phyloP scores from a whole-genome alignment of 139 green algal genomes.

The Tetraselmis striata region DNA sequence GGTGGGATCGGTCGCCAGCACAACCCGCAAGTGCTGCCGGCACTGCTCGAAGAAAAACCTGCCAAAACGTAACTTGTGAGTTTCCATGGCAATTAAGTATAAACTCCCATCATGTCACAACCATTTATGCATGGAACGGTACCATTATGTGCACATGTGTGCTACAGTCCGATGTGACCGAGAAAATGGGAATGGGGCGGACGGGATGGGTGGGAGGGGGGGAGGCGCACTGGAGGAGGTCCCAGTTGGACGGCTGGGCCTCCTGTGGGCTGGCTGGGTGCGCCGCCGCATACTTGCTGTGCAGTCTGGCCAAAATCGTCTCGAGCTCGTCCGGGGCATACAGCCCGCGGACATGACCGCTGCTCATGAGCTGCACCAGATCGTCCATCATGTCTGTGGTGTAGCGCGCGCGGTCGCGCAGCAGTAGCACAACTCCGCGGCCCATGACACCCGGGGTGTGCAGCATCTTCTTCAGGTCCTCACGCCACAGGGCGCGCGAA shows the following conservation, averaged over 20 bases:
- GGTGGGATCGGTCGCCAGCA: neutral
- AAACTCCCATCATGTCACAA: no score
- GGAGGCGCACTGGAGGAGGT: neutral
- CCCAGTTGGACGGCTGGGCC: neutral
- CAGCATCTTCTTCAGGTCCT: neutral
- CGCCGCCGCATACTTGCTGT: neutral
- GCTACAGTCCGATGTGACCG: no score
- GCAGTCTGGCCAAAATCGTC: neutral
- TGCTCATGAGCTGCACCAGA: neutral
- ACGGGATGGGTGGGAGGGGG: no score
- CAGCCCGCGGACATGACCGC: neutral
- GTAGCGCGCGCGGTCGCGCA: neutral
- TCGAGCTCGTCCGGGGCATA: neutral
- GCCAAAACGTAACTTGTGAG: no score
- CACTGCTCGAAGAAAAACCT: neutral
- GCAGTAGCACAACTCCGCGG: neutral
- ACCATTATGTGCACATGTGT: no score
- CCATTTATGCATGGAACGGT: no score
- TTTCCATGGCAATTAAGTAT: no score
- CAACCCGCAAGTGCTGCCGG: neutral
- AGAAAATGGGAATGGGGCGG: no score
- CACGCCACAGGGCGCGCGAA: neutral
- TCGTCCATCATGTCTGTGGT: neutral
- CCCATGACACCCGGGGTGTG: neutral
- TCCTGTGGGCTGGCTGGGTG: neutral